Evolutionary conservation across 345 rosid species (phyloP).

Genomic region (Raphanus raphanistrum): DNA sequence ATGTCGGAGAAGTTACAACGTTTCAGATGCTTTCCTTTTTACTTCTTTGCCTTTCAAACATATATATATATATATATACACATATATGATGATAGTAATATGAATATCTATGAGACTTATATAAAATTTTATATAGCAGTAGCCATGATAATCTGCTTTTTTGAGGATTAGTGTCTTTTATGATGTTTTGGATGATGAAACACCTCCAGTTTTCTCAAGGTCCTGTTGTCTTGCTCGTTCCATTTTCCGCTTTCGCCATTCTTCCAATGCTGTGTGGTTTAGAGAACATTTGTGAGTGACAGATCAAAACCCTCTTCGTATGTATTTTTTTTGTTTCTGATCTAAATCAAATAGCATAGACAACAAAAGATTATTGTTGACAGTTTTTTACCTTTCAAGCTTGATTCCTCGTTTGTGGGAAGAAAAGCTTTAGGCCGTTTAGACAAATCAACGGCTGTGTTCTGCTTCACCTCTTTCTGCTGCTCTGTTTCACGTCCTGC

Average conservation of each 20-base stretch:
- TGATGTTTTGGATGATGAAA: conserved; percentile 39
- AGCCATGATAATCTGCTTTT: neutral
- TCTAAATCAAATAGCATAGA: neutral
- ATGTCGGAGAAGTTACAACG: too few relatives aligned
- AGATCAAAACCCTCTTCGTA: conserved; percentile 3
- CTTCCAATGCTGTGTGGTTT: conserved; percentile 63
- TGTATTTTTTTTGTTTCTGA: neutral
- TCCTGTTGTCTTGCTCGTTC: conserved; percentile 28
- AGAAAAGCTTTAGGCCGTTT: conserved; percentile 80
- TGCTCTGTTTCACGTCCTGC: conserved; percentile 49
- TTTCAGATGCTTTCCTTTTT: too few relatives aligned
- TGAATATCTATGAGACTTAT: too few relatives aligned
- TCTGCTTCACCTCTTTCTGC: conserved; percentile 61
- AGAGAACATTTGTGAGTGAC: conserved; percentile 1
- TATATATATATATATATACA: too few relatives aligned
- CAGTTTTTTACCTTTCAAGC: conserved; percentile 62
- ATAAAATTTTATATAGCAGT: too few relatives aligned
- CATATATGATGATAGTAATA: too few relatives aligned
- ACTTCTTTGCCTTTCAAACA: too few relatives aligned
- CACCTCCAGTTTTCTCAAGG: conserved; percentile 64
- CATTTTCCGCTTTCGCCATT: conserved; percentile 76
- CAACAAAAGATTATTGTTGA: neutral
- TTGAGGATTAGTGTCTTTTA: neutral
- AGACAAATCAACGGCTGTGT: conserved; percentile 64
- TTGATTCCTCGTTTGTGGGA: conserved; percentile 59